Base-by-base conservation (phyloP, 768 basidiomycete species). In the Guyanaporus albipodus region DNA sequence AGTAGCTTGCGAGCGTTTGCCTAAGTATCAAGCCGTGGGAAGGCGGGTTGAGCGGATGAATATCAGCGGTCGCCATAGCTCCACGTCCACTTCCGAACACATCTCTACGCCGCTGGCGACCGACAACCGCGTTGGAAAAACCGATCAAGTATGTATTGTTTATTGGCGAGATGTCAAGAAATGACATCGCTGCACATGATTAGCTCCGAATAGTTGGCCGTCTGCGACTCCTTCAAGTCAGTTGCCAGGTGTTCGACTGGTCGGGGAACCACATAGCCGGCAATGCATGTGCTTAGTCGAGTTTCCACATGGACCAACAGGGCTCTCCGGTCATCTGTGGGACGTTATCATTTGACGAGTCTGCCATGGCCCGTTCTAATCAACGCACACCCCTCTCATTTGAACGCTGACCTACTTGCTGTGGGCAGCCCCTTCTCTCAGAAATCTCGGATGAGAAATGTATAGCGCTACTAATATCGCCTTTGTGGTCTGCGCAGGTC, bases 401-500 rank as follows among this genome's bases (percentile, higher is more conserved):
- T 11, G 11, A 28, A 6, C 11, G 7, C 31, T 12, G 8, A n/a
- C 38, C 24, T 19, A 4, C 24, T 18, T 14, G 14, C 31, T 29
- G 15, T 2, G 47, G 29, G 24, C 17, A 22, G 38, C 33, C 17
- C 35, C 19, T 39, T 37, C 21, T 14, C 14, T 28, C 23, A 12
- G n/a, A n/a, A 23, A 23, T 31, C 5, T 17, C 33, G 32, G 17
- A 21, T 24, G 40, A 23, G 32, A 29, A 21, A 58, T 58, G 55
- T 9, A 40, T 24, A 46, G 31, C 19, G 15, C 9, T 21, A 21
- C 27, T 34, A 54, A 50, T 7, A 44, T 49, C 19, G 2, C 56
- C 5, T 69, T 58, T 49, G 49, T 72, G 2, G 53, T 67, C 22
- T 45, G 70, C 37, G 59, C 74, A n/a, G 66, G 73, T 61, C 12